Evolutionary conservation across 371 early-diverging fungal species (phyloP).

Genomic region (Gilbertella persicaria): DNA sequence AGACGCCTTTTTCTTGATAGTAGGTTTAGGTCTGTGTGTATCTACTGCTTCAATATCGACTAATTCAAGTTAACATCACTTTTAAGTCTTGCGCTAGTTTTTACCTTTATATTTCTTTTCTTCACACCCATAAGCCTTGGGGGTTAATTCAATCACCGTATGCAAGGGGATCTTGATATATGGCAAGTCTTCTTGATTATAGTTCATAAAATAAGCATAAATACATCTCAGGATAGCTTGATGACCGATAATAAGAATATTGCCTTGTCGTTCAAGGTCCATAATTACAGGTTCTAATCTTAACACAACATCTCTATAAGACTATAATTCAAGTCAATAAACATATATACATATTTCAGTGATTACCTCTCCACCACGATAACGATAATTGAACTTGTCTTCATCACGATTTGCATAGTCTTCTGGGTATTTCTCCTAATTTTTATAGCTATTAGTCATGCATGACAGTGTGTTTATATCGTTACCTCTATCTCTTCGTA

Average conservation of each 20-base stretch:
- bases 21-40: constrained; percentile 74
- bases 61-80: constrained; percentile 4
- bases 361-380: constrained; percentile 89
- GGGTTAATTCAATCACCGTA: constrained; percentile 92
- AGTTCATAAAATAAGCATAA: constrained; percentile 92
- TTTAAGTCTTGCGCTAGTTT: background rate
- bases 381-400: constrained; percentile 94
- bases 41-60: constrained; percentile 87
- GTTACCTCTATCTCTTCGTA: constrained; percentile 94
- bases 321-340: constrained; percentile 32
- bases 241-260: constrained; percentile 94
- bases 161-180: constrained; percentile 97
- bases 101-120: constrained; percentile 79
- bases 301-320: constrained; percentile 75
- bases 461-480: background rate
- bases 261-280: constrained; percentile 95
- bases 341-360: background rate
- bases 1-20: constrained; percentile 10
- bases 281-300: constrained; percentile 83
- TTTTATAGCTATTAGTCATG: background rate
- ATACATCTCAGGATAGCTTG: constrained; percentile 94
- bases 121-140: constrained; percentile 93
- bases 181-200: constrained; percentile 90
- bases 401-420: constrained; percentile 90
- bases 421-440: constrained; percentile 72